A percentile compares a stretch with the other conserved stretches of the same genome.
Evolutionary conservation across 2,329 filamentous ascomycete genomes (phyloP).

Genomic region (Periconia sp.): DNA sequence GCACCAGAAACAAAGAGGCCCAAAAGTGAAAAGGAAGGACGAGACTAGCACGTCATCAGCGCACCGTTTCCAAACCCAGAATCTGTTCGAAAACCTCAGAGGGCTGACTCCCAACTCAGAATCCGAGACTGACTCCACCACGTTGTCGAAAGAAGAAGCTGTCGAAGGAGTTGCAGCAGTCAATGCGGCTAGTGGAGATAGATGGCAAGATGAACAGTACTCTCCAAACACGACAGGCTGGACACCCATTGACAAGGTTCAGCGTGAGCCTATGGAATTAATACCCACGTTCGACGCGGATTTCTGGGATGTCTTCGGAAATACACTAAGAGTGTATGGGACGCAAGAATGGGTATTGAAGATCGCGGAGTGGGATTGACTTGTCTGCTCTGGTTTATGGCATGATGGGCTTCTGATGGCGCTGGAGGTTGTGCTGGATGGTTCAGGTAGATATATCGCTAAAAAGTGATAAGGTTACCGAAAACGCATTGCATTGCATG

Average conservation of each 20-base stretch:
- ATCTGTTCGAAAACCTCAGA: constrained; percentile 32
- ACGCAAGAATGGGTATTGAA: constrained; percentile 56
- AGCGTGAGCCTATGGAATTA: constrained; percentile 45
- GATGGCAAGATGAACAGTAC: constrained; percentile 28
- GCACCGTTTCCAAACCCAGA: constrained; percentile 29
- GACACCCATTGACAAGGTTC: constrained; percentile 23
- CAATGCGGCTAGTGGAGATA: not conserved
- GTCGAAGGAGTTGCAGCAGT: constrained; percentile 18
- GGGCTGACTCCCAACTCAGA: constrained; percentile 12
- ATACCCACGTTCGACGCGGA: constrained; percentile 59
- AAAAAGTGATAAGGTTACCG: too few relatives aligned
- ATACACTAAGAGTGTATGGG: constrained; percentile 66
- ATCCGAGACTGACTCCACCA: not conserved
- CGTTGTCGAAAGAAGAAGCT: constrained; percentile 8
- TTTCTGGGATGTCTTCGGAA: constrained; percentile 66
- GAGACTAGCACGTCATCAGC: not conserved
- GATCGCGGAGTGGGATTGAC: constrained; percentile 32
- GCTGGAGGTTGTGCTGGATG: too few relatives aligned
- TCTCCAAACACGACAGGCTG: constrained; percentile 25
- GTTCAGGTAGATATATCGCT: too few relatives aligned
- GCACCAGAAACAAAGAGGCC: too few relatives aligned
- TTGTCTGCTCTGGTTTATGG: too few relatives aligned
- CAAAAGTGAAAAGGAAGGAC: too few relatives aligned
- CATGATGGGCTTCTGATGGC: too few relatives aligned
- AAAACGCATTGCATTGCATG: too few relatives aligned